Evolutionary conservation across 352 stramenopile species (phyloP), one percentile per base, ranked within the genome.

Genomic region (Pythium angustatum): DNA sequence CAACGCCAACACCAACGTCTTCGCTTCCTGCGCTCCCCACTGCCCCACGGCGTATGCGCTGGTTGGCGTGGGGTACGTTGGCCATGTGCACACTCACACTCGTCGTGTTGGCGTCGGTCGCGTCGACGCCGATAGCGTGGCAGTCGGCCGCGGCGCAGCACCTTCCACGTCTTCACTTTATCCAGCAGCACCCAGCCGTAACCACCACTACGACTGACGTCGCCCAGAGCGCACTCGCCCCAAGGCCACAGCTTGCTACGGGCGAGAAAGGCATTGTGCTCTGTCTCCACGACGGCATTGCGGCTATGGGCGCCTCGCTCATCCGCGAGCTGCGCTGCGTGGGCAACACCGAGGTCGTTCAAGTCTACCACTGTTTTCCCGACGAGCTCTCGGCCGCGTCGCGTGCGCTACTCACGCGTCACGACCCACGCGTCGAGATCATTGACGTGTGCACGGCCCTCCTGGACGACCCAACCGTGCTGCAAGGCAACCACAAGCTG

Each of bases 291-390:
- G 62, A 90, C 38, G 73, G 67, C 47, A 79, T 85, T 26, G 67
- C 78, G 36, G 60, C 76, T 8, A 83, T 90, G 76, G 81, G 77
- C n/a, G 73, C 73, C 48, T 90, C 81, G 27, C 71, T 91, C 36
- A 88, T 90, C 67, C 74, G 77, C 17, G 79, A 90, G 58, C 62
- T 83, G 43, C 65, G 75, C 8, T 77, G 73, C 31, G 63, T 78
- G 3, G 75, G 75, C 19, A 83, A 80, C 55, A 52, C n/a, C 8
- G 75, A 83, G 28, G 14, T 66, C 28, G 72, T 83, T 12, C 69
- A 83, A 40, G 72, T 83, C 30, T 78, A 77, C 54, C 69, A 80
- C 60, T 83, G 75, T 52, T 67, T 80, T n/a, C 50, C 72, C 0
- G 63, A 79, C 10, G 81, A 90, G 53, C 68, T 90, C 15, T 84